Conservation (phyloP, 306 rosid species). For the Urtica urens region DNA sequence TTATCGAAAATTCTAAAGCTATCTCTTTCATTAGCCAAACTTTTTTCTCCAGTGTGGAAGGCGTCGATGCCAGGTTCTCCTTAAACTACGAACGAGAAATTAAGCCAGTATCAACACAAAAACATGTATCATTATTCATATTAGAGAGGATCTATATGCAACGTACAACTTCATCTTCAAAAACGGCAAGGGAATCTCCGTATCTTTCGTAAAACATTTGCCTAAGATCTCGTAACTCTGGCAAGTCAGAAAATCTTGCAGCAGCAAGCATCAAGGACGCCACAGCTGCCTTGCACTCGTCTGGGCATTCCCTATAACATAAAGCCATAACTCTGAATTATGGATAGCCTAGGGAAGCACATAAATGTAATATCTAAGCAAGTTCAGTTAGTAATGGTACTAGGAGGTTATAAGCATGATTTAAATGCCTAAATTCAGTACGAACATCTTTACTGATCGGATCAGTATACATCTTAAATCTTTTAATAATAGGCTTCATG, state of each 20-base stretch:
- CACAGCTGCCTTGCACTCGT: conserved; percentile 72
- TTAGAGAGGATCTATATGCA: background rate
- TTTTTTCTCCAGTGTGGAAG: conserved; percentile 63
- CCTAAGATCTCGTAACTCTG: conserved; percentile 88
- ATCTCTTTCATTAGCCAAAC: conserved; percentile 63
- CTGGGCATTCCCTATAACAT: conserved; percentile 77
- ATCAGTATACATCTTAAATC: too few species aligned
- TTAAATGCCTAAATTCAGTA: too few species aligned
- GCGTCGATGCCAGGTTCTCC: conserved; percentile 49
- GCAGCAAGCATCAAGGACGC: conserved; percentile 79
- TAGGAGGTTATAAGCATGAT: too few species aligned
- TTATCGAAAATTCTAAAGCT: conserved; percentile 64
- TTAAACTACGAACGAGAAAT: conserved; percentile 48
- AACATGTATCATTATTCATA: conserved; percentile 3
- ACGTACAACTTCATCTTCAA: conserved; percentile 57
- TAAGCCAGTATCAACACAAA: conserved; percentile 14
- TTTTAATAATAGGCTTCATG: too few species aligned
- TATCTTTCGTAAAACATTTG: conserved; percentile 75
- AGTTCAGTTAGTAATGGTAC: too few species aligned
- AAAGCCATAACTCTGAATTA: too few species aligned
- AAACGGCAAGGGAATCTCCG: conserved; percentile 41
- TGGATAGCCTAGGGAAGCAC: too few species aligned
- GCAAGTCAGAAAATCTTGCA: conserved; percentile 90
- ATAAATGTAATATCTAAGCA: conserved; percentile 7
- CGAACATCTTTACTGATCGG: too few species aligned